phyloP scores from a whole-genome alignment of 2,329 filamentous ascomycete species.

The Aquanectria penicillioides region DNA sequence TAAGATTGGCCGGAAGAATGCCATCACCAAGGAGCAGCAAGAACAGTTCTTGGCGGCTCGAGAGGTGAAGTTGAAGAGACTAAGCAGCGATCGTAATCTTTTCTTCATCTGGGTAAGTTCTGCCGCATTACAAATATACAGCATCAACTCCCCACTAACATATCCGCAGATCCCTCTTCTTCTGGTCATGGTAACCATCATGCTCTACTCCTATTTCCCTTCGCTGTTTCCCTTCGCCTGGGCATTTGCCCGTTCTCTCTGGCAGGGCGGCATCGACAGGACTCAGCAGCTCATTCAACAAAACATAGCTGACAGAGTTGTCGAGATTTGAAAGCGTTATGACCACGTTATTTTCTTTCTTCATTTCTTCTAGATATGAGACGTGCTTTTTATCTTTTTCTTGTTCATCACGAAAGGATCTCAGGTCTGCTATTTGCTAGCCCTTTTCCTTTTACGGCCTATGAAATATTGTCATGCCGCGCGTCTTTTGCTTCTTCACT shows the following conservation, averaged over 20 bases:
- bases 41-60: constrained; percentile 70
- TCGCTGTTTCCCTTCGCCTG: constrained; percentile 53
- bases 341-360: constrained; percentile 30
- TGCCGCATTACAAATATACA: not conserved
- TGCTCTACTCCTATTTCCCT: constrained; percentile 63
- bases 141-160: constrained; percentile 33
- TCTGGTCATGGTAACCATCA: constrained; percentile 57
- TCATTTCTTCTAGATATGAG: constrained; percentile 25
- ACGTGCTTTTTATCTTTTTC: constrained; percentile 28
- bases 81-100: constrained; percentile 71
- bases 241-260: constrained; percentile 46
- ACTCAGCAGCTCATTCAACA: constrained; percentile 42
- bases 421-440: constrained; percentile 1
- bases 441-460: not conserved
- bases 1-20: constrained; percentile 70
- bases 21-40: constrained; percentile 72
- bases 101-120: constrained; percentile 74
- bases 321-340: constrained; percentile 40
- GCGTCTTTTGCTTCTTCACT: not conserved
- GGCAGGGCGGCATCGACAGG: constrained; percentile 41
- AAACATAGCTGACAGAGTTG: constrained; percentile 36
- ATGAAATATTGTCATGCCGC: constrained; percentile 8
- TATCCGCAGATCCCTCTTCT: constrained; percentile 60
- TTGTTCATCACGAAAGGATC: constrained; percentile 14
- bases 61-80: constrained; percentile 69